Evolutionary conservation across 345 rosid genomes (phyloP), one percentile per base, ranked within the genome.

Genomic region (Hibiscus tridactylites): DNA sequence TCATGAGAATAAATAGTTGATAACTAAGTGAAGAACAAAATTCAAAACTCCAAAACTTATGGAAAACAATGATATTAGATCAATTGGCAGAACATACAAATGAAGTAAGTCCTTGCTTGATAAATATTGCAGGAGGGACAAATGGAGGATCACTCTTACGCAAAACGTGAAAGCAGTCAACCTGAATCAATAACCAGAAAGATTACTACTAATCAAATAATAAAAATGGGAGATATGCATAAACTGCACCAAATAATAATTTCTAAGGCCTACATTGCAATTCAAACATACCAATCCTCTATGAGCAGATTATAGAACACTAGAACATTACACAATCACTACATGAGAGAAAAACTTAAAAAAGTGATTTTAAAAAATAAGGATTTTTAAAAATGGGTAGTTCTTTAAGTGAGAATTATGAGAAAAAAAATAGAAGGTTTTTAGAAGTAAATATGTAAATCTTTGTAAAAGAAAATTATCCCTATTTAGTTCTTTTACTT

Each of bases 91-190:
- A n/a, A 75, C 97, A 52, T 92, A 95, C 97, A 82, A 95, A 95
- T 77, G 99, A 83, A 66, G 92, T 73, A 39, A 95, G 97, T 59
- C 99, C 99, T 88, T 88, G 97, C 83, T 87, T 95, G 76, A 95
- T 81, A 74, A 95, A 90, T 75, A 82, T 87, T 56, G 91, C 64
- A 63, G 93, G 80, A 17, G 97, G 92, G 39, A 85, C 96, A 73
- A 92, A 95, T 17, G 97, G 94, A 72, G 97, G 96, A 82, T 92
- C 93, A 58, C 97, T 92, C 82, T 92, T 95, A 54, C 99, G 92
- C 75, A 95, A 85, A 72, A 95, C 97, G 75, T 95, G 99, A 82
- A 95, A 95, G 83, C 97, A 95, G 74, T 95, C 99, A 76, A 95
- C 99, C 99, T 92, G 90, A 56, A 66, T 61, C 54, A 39, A 65